phyloP scores from a whole-genome alignment of 2,329 filamentous ascomycete species.

The Microsporum audouinii region DNA sequence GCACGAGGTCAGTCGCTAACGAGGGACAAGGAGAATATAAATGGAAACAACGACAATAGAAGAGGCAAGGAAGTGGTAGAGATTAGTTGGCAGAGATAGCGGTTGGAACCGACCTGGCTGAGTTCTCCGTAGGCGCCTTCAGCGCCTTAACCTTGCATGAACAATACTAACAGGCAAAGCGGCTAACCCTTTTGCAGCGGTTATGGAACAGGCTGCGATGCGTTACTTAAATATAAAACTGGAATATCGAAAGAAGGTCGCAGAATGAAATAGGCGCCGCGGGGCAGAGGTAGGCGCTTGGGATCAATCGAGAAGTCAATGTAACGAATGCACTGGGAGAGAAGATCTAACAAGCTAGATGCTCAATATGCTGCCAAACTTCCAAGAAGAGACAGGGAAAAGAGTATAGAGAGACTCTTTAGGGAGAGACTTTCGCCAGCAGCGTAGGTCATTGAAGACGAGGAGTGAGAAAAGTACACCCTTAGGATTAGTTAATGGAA shows the following conservation, averaged over 20 bases:
- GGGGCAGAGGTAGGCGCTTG: conserved; percentile 5
- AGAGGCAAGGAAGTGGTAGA: neutral
- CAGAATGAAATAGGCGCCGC: conserved; percentile 2
- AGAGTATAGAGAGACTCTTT: neutral
- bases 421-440: neutral
- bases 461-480: neutral
- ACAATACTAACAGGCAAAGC: neutral
- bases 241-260: neutral
- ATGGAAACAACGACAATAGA: neutral
- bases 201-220: neutral
- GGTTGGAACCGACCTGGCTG: neutral
- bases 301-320: neutral
- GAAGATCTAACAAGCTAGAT: neutral
- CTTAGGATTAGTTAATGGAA: neutral
- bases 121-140: neutral
- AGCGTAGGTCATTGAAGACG: neutral
- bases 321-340: neutral
- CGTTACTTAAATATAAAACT: conserved; percentile 1
- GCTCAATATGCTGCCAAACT: neutral
- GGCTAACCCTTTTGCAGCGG: neutral
- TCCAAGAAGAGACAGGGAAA: neutral
- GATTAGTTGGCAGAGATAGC: neutral
- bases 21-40: neutral
- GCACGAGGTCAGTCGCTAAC: neutral
- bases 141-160: conserved; percentile 5